Base-by-base conservation (phyloP, 768 basidiomycete species). In the Hypholoma sublateritium region DNA sequence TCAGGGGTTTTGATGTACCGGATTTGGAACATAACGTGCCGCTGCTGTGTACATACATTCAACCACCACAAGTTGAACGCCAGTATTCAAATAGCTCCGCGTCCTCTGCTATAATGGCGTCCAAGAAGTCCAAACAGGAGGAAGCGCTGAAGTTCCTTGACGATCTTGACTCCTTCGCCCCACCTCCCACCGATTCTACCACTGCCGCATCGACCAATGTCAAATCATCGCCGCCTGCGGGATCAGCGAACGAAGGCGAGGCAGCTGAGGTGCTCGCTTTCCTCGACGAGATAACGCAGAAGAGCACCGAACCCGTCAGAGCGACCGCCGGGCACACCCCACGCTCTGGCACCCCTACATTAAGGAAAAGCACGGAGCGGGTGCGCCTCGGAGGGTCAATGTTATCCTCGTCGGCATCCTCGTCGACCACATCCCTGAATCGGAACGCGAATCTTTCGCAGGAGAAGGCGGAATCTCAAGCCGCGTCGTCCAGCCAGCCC, bases 81-180 rank as follows among this genome's bases (percentile, higher is more conserved):
- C 21, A 35, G 55, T n/a, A 22, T 32, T 13, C 24, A 24, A 34
- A 17, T 21, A 46, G 41, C 5, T 9, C 28, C 6, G 5, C 28
- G 28, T 32, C 28, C 5, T 32, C 28, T 32, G 28, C 50, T 48
- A 65, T 59, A 49, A 77, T 73, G 70, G 66, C 76, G 42, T 71
- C 78, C 52, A 82, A 79, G 69, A 91, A 89, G 73, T 87, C 88
- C 25, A 92, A 91, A 68, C 85, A 90, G 58, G 81, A 90, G 66
- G 95, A 98, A 71, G 96, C 93, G 19, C 86, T 95, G 19, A 89
- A 88, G 67, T 88, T 98, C 74, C 87, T 98, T 44, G 93, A 97
- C 67, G 94, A 96, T 68, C 89, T 98, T 48, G 95, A 98, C 69
- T 89, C 86, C 28, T 82, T 96, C 48, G 77, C 85, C 17, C 80